Evolutionary conservation across 208 protist species (phyloP).

Genomic region (Leishmania amazonensis): DNA sequence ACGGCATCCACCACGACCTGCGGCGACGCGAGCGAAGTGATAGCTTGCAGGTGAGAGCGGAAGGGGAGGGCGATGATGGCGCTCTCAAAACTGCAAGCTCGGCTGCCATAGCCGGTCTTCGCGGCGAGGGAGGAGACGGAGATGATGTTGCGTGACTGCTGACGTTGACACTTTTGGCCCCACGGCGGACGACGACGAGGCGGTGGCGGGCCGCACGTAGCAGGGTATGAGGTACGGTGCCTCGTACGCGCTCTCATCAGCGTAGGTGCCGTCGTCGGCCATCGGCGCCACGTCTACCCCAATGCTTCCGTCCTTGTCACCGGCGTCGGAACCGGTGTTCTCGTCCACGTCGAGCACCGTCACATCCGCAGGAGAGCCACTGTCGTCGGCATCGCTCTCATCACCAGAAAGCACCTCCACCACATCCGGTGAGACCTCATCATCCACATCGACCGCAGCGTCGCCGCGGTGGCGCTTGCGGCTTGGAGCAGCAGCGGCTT

Average conservation of each 20-base stretch:
- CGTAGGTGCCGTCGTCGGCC: slow-evolving; percentile 6
- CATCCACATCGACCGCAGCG: slow-evolving; percentile 37
- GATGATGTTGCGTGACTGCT: slow-evolving; percentile 21
- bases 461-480: slow-evolving; percentile 27
- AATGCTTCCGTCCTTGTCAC: not conserved
- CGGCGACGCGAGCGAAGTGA: not conserved
- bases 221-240: slow-evolving; percentile 29
- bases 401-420: slow-evolving; percentile 22
- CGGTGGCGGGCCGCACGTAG: slow-evolving; percentile 12
- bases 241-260: slow-evolving; percentile 11
- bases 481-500: not conserved
- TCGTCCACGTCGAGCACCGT: slow-evolving; percentile 14
- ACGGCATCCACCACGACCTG: not conserved
- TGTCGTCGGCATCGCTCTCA: slow-evolving; percentile 4
- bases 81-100: slow-evolving; percentile 50
- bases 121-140: slow-evolving; percentile 71
- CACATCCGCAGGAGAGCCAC: slow-evolving; percentile 4
- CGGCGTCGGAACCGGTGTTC: not conserved
- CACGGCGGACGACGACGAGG: not conserved
- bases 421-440: slow-evolving; percentile 14
- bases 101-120: slow-evolving; percentile 78
- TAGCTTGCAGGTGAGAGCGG: not conserved
- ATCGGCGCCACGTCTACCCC: not conserved
- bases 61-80: too few relatives aligned
- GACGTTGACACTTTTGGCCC: slow-evolving; percentile 3